Conservation (phyloP, 75 land plant species). For the Larix kaempferi region DNA sequence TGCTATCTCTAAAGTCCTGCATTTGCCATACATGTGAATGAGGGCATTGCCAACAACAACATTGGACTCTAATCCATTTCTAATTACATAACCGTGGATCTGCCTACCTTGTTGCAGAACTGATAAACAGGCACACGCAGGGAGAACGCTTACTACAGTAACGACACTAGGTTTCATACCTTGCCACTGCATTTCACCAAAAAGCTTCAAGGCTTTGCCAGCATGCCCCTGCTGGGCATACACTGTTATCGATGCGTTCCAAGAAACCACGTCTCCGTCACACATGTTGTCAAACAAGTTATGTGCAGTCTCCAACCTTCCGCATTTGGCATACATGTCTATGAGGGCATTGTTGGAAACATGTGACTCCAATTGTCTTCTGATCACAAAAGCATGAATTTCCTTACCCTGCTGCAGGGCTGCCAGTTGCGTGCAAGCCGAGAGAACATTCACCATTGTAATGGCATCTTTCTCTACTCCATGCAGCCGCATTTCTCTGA, state of each 20-base stretch:
- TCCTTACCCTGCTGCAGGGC: conserved; percentile 39
- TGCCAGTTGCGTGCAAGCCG: conserved; percentile 52
- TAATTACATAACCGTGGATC: conserved; percentile 30
- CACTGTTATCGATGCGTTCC: conserved; percentile 46
- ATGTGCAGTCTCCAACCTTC: conserved; percentile 28
- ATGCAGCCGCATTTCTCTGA: conserved; percentile 34
- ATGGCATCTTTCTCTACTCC: conserved; percentile 31
- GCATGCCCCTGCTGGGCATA: conserved; percentile 24
- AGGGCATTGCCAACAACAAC: conserved; percentile 38
- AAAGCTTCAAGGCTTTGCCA: conserved; percentile 22
- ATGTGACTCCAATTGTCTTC: background rate
- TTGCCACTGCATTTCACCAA: conserved; percentile 31
- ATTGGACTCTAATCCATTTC: conserved; percentile 12
- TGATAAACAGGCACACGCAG: conserved; percentile 20
- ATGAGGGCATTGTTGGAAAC: conserved; percentile 1
- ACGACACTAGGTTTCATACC: conserved; percentile 33
- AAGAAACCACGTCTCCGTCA: conserved; percentile 10
- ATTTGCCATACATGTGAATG: conserved; percentile 54
- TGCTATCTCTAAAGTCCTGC: conserved; percentile 25
- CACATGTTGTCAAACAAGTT: conserved; percentile 26
- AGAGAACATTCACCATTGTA: conserved; percentile 52
- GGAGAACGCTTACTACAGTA: conserved; percentile 34
- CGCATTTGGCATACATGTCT: conserved; percentile 35
- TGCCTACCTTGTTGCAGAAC: conserved; percentile 28
- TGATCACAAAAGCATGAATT: conserved; percentile 6